Conservation (phyloP, 2,329 filamentous ascomycete genomes). For the Fusarium hostae region DNA sequence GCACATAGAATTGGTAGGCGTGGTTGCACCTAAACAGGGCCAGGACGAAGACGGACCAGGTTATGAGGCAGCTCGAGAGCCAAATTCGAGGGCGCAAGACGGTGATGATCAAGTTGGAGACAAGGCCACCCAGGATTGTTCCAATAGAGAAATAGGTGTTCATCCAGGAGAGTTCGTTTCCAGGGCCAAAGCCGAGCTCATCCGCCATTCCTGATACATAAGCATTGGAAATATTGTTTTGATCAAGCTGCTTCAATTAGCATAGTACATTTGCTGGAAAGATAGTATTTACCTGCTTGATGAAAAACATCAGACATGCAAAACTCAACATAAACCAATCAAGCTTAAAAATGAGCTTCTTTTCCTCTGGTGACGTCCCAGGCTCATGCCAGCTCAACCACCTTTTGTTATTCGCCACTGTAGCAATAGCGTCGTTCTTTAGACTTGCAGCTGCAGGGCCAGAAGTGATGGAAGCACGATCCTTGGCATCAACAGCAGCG, state of each 20-base stretch:
- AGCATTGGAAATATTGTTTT: slow-evolving; percentile 60
- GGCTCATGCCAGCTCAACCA: slow-evolving; percentile 58
- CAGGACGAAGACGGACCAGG: slow-evolving; percentile 55
- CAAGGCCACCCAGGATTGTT: slow-evolving; percentile 56
- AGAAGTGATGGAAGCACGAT: background rate
- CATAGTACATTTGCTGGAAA: background rate
- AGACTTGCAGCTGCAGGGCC: background rate
- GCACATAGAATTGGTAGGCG: slow-evolving; percentile 54
- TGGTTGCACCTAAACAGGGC: slow-evolving; percentile 53
- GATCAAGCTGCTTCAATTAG: slow-evolving; percentile 50
- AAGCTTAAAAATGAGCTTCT: slow-evolving; percentile 59
- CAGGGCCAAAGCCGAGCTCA: slow-evolving; percentile 55
- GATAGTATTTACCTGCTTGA: slow-evolving; percentile 49
- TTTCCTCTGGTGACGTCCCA: slow-evolving; percentile 54
- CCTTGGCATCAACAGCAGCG: background rate
- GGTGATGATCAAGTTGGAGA: slow-evolving; percentile 58
- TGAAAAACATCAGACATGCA: slow-evolving; percentile 58
- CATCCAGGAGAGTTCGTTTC: slow-evolving; percentile 58
- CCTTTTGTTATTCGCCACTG: background rate
- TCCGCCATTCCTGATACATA: slow-evolving; percentile 61
- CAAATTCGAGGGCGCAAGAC: slow-evolving; percentile 56
- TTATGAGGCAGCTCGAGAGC: slow-evolving; percentile 51
- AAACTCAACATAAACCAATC: slow-evolving; percentile 57
- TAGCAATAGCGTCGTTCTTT: background rate
- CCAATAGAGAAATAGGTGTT: slow-evolving; percentile 60